phyloP scores from a whole-genome alignment of 805 yeast genomes.

The Blastobotrys parvus region DNA sequence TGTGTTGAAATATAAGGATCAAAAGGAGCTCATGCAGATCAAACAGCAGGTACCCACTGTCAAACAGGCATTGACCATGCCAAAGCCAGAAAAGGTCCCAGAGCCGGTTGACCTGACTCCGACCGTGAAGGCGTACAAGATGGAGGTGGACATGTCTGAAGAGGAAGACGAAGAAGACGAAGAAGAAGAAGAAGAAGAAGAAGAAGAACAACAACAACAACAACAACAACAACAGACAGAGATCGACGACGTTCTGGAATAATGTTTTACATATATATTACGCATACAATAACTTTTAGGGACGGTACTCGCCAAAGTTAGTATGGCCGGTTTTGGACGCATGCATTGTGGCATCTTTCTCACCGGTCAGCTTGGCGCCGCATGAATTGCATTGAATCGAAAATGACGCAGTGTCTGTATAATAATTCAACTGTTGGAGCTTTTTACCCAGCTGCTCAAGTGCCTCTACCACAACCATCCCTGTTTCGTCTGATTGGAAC shows the following conservation, averaged over 20 bases:
- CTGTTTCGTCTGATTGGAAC: constrained; percentile 33
- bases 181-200: not conserved
- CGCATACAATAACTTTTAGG: too few relatives aligned
- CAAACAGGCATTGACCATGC: constrained; percentile 6
- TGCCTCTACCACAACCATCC: constrained; percentile 31
- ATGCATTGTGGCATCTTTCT: constrained; percentile 55
- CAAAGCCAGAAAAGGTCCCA: not conserved
- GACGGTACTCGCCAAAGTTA: constrained; percentile 57
- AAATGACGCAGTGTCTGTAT: constrained; percentile 58
- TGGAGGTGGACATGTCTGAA: not conserved
- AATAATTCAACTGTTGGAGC: constrained; percentile 45
- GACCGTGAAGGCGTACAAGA: constrained; percentile 1
- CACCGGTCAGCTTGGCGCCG: constrained; percentile 45
- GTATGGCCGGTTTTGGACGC: constrained; percentile 54
- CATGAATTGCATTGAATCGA: constrained; percentile 52
- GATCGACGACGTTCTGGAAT: not conserved
- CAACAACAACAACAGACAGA: not conserved
- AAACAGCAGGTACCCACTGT: constrained; percentile 8
- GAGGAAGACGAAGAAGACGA: not conserved
- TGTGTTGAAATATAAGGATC: constrained; percentile 51
- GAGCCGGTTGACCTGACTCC: not conserved
- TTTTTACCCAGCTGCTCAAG: constrained; percentile 34
- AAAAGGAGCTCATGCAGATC: constrained; percentile 33
- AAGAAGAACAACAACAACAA: too few relatives aligned
- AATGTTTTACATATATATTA: not conserved